These are phyloP conservation scores for Trichophyton schoenleinii DNA, from an alignment of 2,329 filamentous ascomycete species.

Conservation along the genomic window DNA sequence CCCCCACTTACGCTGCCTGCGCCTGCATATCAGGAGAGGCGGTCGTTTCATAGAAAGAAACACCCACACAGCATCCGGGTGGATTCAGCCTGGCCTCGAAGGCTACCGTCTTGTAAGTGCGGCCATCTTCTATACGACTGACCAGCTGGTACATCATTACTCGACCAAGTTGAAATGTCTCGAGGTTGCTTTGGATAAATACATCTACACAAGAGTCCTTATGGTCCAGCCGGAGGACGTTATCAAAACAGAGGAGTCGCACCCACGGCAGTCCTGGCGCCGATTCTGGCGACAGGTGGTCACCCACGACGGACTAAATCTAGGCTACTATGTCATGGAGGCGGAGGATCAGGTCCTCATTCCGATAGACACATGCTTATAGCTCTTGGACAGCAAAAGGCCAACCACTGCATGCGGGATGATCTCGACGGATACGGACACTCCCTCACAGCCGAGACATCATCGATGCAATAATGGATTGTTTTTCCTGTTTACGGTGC, in stretches of 20 bases:
- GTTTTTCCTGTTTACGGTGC: neutral
- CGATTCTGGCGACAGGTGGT: neutral
- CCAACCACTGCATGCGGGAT: too few species aligned
- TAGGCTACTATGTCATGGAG: neutral
- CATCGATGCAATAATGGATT: neutral
- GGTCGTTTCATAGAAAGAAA: neutral
- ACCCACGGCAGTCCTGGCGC: neutral
- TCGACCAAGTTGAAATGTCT: neutral
- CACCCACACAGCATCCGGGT: neutral
- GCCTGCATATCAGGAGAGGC: neutral
- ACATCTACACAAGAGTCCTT: neutral
- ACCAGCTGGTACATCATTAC: neutral
- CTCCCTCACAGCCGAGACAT: neutral
- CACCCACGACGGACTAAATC: neutral
- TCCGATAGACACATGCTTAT: constrained; percentile 1
- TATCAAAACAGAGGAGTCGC: neutral
- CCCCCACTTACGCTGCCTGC: neutral
- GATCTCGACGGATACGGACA: too few species aligned
- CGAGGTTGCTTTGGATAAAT: neutral
- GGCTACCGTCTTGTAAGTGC: neutral
- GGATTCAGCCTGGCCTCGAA: neutral
- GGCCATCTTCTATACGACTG: neutral
- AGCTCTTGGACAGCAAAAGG: neutral
- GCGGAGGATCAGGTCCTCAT: neutral
- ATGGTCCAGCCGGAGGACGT: neutral